These are phyloP conservation scores for Lachnum nothofagi DNA, from an alignment of 2,329 filamentous ascomycete genomes.

Conservation along the genomic window DNA sequence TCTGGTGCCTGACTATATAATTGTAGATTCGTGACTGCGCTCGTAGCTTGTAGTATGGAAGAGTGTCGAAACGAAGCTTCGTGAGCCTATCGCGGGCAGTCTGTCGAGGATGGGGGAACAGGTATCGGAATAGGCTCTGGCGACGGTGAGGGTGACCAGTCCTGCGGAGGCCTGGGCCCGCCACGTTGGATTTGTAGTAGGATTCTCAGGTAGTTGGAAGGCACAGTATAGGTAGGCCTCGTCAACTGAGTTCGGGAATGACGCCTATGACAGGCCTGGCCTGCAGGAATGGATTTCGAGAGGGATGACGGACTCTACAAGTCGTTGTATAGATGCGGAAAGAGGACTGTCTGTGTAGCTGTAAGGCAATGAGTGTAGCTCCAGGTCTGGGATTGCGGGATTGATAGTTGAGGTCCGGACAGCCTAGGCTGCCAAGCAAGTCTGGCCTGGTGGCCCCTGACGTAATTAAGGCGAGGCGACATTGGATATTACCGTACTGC, in stretches of 20 bases:
- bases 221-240: too few relatives aligned
- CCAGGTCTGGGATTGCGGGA: too few relatives aligned
- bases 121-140: constrained; percentile 55
- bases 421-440: background rate
- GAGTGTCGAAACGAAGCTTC: constrained; percentile 66
- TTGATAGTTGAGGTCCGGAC: background rate
- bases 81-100: constrained; percentile 62
- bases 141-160: constrained; percentile 37
- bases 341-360: too few relatives aligned
- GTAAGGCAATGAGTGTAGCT: too few relatives aligned
- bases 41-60: constrained; percentile 65
- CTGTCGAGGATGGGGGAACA: constrained; percentile 61
- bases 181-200: constrained; percentile 24
- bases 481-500: background rate
- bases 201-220: background rate
- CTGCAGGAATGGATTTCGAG: too few relatives aligned
- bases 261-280: too few relatives aligned
- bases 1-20: constrained; percentile 63
- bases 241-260: too few relatives aligned
- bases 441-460: background rate
- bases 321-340: too few relatives aligned
- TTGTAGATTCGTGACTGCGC: constrained; percentile 73
- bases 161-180: constrained; percentile 23
- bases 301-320: too few relatives aligned
- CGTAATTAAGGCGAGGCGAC: background rate